Evolutionary conservation across 1,284 basidiomycete species (phyloP).

Genomic region (Pisolithus thermaeus): DNA sequence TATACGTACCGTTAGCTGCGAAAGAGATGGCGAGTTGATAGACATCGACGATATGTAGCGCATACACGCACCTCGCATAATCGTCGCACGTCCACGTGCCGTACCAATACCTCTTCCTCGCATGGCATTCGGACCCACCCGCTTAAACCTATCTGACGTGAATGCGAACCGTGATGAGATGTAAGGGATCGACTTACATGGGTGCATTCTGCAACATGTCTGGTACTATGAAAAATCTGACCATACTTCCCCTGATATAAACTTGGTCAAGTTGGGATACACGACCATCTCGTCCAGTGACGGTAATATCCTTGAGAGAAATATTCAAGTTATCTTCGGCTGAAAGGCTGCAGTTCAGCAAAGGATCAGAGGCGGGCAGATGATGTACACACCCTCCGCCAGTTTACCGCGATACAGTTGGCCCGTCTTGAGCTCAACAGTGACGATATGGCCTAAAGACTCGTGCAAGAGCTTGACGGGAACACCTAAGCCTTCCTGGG

Average conservation of each 20-base stretch:
- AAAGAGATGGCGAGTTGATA: constrained; percentile 13
- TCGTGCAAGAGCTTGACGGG: constrained; percentile 92
- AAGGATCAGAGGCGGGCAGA: constrained; percentile 7
- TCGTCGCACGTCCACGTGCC: constrained; percentile 93
- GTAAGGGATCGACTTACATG: constrained; percentile 61
- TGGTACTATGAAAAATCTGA: constrained; percentile 98
- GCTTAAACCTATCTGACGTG: constrained; percentile 81
- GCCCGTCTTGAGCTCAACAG: constrained; percentile 96
- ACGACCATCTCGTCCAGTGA: constrained; percentile 96
- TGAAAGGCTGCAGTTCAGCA: constrained; percentile 34
- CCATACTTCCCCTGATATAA: constrained; percentile 97
- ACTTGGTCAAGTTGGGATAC: constrained; percentile 99
- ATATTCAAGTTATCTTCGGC: constrained; percentile 99
- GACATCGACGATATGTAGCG: constrained; percentile 6
- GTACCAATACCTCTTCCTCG: constrained; percentile 98
- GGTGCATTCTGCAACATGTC: constrained; percentile 99
- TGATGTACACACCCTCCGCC: constrained; percentile 69
- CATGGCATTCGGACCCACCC: constrained; percentile 98
- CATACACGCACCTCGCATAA: constrained; percentile 73
- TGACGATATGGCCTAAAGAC: constrained; percentile 93
- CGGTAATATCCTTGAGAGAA: constrained; percentile 94
- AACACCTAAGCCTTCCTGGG: constrained; percentile 67
- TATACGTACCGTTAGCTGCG: constrained; percentile 54
- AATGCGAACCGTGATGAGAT: constrained; percentile 5
- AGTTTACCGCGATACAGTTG: constrained; percentile 97